A percentile compares a stretch with the other conserved stretches of the same genome.
These are phyloP conservation scores for Didymella exigua DNA, from an alignment of 2,329 filamentous ascomycete genomes.

Conservation along the genomic window DNA sequence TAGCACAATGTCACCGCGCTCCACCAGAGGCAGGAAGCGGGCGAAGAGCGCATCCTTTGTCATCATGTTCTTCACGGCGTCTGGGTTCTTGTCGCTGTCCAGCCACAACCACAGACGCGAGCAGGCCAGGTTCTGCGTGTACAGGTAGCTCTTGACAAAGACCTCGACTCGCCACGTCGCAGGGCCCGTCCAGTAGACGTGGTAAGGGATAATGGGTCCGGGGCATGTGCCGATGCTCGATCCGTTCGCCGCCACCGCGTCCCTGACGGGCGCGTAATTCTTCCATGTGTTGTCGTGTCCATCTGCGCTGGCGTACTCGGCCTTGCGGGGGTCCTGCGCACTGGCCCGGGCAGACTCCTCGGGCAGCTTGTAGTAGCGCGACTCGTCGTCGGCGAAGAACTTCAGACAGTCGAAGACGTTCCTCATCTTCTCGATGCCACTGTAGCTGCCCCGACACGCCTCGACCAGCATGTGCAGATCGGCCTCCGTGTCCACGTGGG, in stretches of 20 bases:
- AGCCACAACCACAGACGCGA: slow-evolving; percentile 61
- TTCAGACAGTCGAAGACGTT: slow-evolving; percentile 59
- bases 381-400: slow-evolving; percentile 56
- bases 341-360: slow-evolving; percentile 48
- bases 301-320: slow-evolving; percentile 52
- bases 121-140: slow-evolving; percentile 63
- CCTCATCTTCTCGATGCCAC: slow-evolving; percentile 61
- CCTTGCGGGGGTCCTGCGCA: slow-evolving; percentile 49
- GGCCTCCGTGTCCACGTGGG: slow-evolving; percentile 60
- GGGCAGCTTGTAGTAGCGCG: slow-evolving; percentile 59
- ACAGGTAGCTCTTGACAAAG: slow-evolving; percentile 63
- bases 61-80: slow-evolving; percentile 59
- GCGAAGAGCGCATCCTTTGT: slow-evolving; percentile 58
- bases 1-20: slow-evolving; percentile 59
- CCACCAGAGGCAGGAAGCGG: slow-evolving; percentile 60
- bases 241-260: slow-evolving; percentile 47
- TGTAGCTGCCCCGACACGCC: slow-evolving; percentile 59
- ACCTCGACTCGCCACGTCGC: slow-evolving; percentile 63
- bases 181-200: slow-evolving; percentile 63
- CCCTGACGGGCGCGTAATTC: slow-evolving; percentile 46
- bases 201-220: slow-evolving; percentile 62
- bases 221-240: slow-evolving; percentile 56
- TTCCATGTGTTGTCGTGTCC: slow-evolving; percentile 49
- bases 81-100: slow-evolving; percentile 58
- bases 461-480: slow-evolving; percentile 59